Percentiles rank a stretch among this genome's conserved stretches.
These are phyloP conservation scores for Paramecium pentaurelia DNA, from an alignment of 73 alveolate species.

Conservation along the genomic window DNA sequence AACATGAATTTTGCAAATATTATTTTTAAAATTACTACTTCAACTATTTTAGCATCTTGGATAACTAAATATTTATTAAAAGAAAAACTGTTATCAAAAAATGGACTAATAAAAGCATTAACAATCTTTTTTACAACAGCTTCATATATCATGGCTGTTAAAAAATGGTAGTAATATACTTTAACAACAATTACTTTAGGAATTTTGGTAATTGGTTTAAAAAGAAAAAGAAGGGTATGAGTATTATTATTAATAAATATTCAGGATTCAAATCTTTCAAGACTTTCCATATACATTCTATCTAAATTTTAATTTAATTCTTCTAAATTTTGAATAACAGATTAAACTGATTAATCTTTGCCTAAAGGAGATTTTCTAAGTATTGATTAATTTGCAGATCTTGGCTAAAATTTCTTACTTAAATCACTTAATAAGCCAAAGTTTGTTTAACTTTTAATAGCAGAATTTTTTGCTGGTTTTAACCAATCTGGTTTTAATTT, in stretches of 20 bases:
- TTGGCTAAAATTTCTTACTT: not conserved
- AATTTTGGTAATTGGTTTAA: not conserved
- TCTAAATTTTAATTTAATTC: conserved; percentile 31
- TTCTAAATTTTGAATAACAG: conserved; percentile 37
- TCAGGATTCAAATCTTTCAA: conserved; percentile 9
- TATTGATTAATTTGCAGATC: conserved; percentile 30
- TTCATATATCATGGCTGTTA: not conserved
- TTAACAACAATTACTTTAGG: not conserved
- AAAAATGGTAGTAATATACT: not conserved
- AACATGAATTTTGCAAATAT: no score
- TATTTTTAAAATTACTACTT: not conserved
- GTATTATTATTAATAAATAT: not conserved
- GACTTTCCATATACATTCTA: conserved; percentile 48
- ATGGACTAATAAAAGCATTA: not conserved
- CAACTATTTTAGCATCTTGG: not conserved
- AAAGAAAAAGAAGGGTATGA: not conserved
- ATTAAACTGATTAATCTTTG: conserved; percentile 29
- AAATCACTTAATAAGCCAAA: conserved; percentile 6
- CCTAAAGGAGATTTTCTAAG: not conserved
- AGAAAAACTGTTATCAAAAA: not conserved
- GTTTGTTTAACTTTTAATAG: not conserved
- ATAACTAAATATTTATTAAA: not conserved
- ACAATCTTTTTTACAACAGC: not conserved
- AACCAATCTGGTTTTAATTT: not conserved
- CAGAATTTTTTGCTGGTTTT: not conserved